Percentiles rank a stretch among this genome's conserved stretches.
These are phyloP conservation scores for Nicotiana attenuata DNA, from an alignment of 257 asterid species.

Conservation along the genomic window DNA sequence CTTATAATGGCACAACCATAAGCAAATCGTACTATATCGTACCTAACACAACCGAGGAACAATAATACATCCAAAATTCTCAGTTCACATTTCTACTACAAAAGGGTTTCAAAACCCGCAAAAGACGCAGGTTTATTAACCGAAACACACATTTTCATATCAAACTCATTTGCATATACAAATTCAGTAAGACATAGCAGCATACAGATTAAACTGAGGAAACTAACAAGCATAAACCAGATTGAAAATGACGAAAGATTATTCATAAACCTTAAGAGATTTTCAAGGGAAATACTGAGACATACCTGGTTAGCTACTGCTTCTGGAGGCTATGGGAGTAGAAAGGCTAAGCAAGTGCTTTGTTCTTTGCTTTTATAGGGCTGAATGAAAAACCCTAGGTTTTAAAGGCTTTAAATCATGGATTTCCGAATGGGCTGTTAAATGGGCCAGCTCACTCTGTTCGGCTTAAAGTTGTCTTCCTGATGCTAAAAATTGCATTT, in stretches of 20 bases:
- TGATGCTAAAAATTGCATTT: too few species aligned
- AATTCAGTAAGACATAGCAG: neutral
- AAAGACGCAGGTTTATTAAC: neutral
- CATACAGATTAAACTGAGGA: neutral
- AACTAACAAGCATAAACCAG: neutral
- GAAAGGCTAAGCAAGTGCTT: neutral
- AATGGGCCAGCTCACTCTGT: neutral
- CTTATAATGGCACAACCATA: neutral
- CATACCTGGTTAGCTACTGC: neutral
- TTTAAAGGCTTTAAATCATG: neutral
- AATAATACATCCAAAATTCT: neutral
- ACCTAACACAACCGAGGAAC: neutral
- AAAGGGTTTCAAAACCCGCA: neutral
- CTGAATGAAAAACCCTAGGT: neutral
- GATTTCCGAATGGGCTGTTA: neutral
- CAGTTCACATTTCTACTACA: neutral
- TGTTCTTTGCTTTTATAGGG: neutral
- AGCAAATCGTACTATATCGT: neutral
- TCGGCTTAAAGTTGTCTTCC: too few species aligned
- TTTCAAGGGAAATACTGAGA: neutral
- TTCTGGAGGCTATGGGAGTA: neutral
- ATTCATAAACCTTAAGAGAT: neutral
- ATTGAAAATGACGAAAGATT: neutral
- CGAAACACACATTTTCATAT: neutral
- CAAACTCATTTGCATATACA: neutral